A percentile compares a stretch with the other conserved stretches of the same genome.
These are phyloP conservation scores for Hymenoscyphus scutula DNA, from an alignment of 2,329 filamentous ascomycete genomes.

Conservation along the genomic window DNA sequence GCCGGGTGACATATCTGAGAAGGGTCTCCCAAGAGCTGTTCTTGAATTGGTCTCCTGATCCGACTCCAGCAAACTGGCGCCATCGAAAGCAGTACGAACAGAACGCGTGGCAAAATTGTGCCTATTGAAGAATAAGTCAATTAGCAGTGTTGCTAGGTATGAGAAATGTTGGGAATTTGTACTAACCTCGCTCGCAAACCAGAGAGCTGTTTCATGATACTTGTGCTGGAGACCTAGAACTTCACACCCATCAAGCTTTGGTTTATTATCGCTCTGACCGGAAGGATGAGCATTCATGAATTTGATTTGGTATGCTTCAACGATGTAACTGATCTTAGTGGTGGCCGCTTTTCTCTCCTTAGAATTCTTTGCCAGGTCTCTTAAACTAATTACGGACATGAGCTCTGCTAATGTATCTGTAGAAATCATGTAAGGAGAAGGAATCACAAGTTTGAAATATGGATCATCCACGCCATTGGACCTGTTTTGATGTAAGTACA, in stretches of 20 bases:
- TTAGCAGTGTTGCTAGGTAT: too few species aligned
- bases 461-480: constrained; percentile 6
- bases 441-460: constrained; percentile 11
- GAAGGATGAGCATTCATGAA: constrained; percentile 15
- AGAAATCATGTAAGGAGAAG: constrained; percentile 11
- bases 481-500: constrained; percentile 3
- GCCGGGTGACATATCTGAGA: constrained; percentile 5
- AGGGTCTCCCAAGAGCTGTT: not conserved
- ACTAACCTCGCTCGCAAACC: constrained; percentile 15
- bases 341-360: not conserved
- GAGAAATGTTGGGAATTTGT: not conserved
- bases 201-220: constrained; percentile 14
- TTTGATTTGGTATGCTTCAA: not conserved
- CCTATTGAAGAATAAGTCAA: constrained; percentile 1
- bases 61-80: constrained; percentile 12
- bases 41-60: constrained; percentile 7
- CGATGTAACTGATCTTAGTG: not conserved
- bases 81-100: constrained; percentile 18
- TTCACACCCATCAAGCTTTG: constrained; percentile 5
- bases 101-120: constrained; percentile 15
- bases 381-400: not conserved
- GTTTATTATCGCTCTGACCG: constrained; percentile 12
- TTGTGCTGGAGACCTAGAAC: constrained; percentile 15
- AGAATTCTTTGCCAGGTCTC: not conserved
- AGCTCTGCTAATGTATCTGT: not conserved